Conservation (phyloP, 179 eudicot species). For the Corrigiola litoralis region DNA sequence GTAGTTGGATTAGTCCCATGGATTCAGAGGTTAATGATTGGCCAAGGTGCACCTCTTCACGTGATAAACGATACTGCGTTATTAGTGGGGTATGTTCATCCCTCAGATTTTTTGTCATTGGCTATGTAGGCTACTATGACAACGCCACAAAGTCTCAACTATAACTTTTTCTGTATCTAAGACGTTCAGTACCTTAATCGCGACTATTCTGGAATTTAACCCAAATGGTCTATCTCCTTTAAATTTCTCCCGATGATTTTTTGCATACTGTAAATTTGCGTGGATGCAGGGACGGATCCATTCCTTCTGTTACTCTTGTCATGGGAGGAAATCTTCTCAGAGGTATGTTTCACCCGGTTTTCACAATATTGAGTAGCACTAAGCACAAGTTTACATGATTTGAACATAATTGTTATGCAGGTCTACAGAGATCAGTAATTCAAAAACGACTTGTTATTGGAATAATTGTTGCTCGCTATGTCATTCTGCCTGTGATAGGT, state of each 20-base stretch:
- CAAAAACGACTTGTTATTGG: conserved; percentile 41
- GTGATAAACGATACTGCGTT: conserved; percentile 55
- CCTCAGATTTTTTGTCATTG: neutral
- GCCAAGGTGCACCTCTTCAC: conserved; percentile 67
- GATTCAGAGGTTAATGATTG: conserved; percentile 38
- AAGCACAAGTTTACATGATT: neutral
- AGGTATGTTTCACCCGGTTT: conserved; percentile 31
- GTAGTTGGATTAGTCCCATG: conserved; percentile 50
- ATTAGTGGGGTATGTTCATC: conserved; percentile 49
- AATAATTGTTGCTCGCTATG: conserved; percentile 46
- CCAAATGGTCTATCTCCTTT: neutral
- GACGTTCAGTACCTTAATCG: no score
- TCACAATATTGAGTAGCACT: neutral
- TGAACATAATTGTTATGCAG: conserved; percentile 23
- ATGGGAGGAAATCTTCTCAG: conserved; percentile 71
- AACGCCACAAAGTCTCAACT: neutral
- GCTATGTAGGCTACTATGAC: no score
- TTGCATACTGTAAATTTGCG: neutral
- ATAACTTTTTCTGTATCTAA: neutral
- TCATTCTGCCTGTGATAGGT: conserved; percentile 57
- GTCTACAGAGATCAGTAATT: conserved; percentile 48
- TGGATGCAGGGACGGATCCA: conserved; percentile 56
- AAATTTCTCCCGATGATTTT: neutral
- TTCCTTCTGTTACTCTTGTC: conserved; percentile 57
- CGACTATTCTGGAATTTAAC: no score